Evolutionary conservation across 768 basidiomycete genomes (phyloP).

Genomic region (Phaffia tasmanica): DNA sequence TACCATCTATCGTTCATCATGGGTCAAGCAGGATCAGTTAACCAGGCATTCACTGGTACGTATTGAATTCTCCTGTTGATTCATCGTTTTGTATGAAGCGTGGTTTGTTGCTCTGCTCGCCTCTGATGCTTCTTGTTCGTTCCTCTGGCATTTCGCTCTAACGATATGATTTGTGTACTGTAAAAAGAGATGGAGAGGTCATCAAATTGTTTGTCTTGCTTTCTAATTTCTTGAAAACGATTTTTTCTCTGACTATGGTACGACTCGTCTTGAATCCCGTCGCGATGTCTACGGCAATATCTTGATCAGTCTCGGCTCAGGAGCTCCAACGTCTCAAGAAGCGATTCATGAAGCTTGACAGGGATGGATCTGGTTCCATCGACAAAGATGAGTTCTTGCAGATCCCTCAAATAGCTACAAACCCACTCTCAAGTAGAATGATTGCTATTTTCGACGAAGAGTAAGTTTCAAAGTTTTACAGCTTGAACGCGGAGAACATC

Average conservation of each 20-base stretch:
- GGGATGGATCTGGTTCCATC: slow-evolving; percentile 94
- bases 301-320: slow-evolving; percentile 66
- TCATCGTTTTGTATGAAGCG: not conserved
- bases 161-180: slow-evolving; percentile 37
- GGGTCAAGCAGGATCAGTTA: slow-evolving; percentile 46
- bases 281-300: not conserved
- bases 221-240: not conserved
- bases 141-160: slow-evolving; percentile 38
- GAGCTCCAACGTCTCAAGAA: slow-evolving; percentile 95
- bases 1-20: slow-evolving; percentile 30
- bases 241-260: not conserved
- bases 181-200: slow-evolving; percentile 75
- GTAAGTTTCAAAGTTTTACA: slow-evolving; percentile 47
- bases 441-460: slow-evolving; percentile 99
- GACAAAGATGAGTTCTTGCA: slow-evolving; percentile 97
- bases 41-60: slow-evolving; percentile 26
- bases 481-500: no score
- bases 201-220: slow-evolving; percentile 69
- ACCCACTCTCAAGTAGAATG: slow-evolving; percentile 91
- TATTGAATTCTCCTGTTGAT: not conserved
- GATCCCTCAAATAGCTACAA: slow-evolving; percentile 97
- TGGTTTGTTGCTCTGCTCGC: not conserved
- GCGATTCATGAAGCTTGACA: slow-evolving; percentile 98
- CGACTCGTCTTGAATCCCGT: not conserved
- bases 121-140: not conserved